Base-by-base conservation (phyloP, 2,329 filamentous ascomycete species). In the Elsinoe batatas region DNA sequence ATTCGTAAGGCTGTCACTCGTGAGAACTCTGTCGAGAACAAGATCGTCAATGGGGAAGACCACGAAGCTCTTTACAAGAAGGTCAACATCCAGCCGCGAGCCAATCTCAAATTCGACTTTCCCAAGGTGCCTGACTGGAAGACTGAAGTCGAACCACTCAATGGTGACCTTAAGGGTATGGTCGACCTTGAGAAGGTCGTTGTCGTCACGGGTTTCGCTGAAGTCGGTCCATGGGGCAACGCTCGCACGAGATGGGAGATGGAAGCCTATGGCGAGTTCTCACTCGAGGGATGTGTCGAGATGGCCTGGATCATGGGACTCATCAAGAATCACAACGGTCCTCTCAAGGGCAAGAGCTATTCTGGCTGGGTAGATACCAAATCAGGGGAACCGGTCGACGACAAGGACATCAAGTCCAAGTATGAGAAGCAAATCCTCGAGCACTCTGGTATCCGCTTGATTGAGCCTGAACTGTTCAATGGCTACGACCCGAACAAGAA, bases 241-340 rank as follows among this genome's bases (percentile, higher is more conserved):
- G 91, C 93, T 2, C 84, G 93, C 65, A 98, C 93, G 44, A 84
- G 93, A 60, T 98, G 93, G 93, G 93, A 98, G 76, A 98, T 98
- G 91, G 93, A 98, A 72, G 91, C 93, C 1, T 84, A 91, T 63
- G 93, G 93, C 68, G 82, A 95, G 67, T 98, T 98, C 76, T 97
- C 93, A 7, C 82, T 98, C 12, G 94, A 98, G 72, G 93, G 93
- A 30, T 97, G 93, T 66, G 86, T 98, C 58, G 93, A 98, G 74
- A 98, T 98, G 93, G 91, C 93, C 32, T 98, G 93, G 93, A 89
- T 98, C 72, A 98, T 97, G 91, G 93, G 93, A 67, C 83, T 97
- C 58, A 97, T 98, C 77, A 96, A 91, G 79, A 95, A 98, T 72
- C 88, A 95, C 77, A 97, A 97, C 64, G 93, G 93, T 15, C 84